These are phyloP conservation scores for Colletotrichum lini DNA, from an alignment of 2,329 filamentous ascomycete genomes.

Conservation along the genomic window DNA sequence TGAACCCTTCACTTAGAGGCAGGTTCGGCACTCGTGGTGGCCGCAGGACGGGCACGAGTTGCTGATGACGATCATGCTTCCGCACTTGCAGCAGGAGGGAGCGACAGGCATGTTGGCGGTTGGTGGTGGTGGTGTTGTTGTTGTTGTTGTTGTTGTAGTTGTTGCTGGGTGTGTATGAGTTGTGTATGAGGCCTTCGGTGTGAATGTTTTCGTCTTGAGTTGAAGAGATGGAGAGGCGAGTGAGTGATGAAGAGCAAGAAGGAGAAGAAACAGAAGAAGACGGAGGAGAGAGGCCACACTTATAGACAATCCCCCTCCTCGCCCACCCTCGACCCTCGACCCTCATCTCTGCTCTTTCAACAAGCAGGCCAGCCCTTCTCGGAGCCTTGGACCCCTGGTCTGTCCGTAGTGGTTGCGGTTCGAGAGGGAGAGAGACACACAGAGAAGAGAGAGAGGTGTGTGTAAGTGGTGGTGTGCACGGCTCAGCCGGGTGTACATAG, in stretches of 20 bases:
- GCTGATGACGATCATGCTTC: conserved; percentile 71
- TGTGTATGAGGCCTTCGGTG: conserved; percentile 15
- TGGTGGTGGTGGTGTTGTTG: conserved; percentile 22
- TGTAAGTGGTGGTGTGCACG: conserved; percentile 30
- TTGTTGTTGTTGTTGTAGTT: conserved; percentile 14
- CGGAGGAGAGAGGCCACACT: conserved; percentile 30
- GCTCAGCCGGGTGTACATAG: conserved; percentile 29
- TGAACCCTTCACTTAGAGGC: conserved; percentile 49
- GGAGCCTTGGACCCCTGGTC: conserved; percentile 41
- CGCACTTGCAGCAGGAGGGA: conserved; percentile 70
- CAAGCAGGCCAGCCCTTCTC: conserved; percentile 8
- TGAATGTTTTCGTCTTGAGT: not conserved
- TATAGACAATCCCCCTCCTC: conserved; percentile 33
- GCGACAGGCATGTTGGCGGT: conserved; percentile 58
- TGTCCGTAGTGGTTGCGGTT: conserved; percentile 22
- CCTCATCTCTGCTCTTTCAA: conserved; percentile 6
- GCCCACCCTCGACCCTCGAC: conserved; percentile 20
- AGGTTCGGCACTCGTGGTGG: conserved; percentile 65
- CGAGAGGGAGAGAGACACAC: not conserved
- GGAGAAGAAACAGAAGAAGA: not conserved
- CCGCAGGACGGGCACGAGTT: conserved; percentile 65
- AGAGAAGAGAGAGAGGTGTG: not conserved
- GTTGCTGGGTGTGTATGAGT: conserved; percentile 11
- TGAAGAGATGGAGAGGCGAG: not conserved
- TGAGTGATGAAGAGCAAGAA: accelerated